Evolutionary conservation across 371 early-diverging fungal species (phyloP).

Genomic region (Nosema granulosis): DNA sequence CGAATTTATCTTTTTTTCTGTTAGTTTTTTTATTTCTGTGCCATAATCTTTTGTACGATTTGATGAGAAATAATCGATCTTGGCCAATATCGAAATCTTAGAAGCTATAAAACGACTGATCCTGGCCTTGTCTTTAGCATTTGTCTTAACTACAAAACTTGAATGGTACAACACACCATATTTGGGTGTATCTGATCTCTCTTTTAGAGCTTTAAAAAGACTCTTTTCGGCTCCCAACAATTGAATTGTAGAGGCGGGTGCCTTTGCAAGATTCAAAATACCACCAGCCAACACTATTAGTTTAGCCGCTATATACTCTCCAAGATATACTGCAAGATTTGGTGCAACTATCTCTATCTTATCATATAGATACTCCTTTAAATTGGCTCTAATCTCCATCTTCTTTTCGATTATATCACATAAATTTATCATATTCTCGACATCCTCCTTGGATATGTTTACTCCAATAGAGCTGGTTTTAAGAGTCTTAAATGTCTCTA

Average conservation of each 20-base stretch:
- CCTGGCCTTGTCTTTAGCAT: slow-evolving; percentile 90
- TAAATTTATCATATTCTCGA: slow-evolving; percentile 20
- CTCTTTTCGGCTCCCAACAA: slow-evolving; percentile 98
- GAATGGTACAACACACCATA: slow-evolving; percentile 94
- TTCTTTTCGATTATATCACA: slow-evolving; percentile 25
- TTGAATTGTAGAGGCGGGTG: slow-evolving; percentile 92
- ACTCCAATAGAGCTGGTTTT: slow-evolving; percentile 27
- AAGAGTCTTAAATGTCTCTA: not conserved
- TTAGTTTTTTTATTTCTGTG: slow-evolving; percentile 82
- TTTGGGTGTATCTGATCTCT: slow-evolving; percentile 92
- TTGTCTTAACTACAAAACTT: slow-evolving; percentile 84
- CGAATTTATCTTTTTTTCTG: slow-evolving; percentile 85
- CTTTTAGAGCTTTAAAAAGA: slow-evolving; percentile 90
- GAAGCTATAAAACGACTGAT: slow-evolving; percentile 93
- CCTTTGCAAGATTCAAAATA: slow-evolving; percentile 87
- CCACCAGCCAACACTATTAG: slow-evolving; percentile 89
- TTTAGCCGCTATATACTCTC: slow-evolving; percentile 86
- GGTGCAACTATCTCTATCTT: slow-evolving; percentile 94
- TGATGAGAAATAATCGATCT: slow-evolving; percentile 91
- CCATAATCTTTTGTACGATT: slow-evolving; percentile 81
- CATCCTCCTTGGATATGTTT: slow-evolving; percentile 20
- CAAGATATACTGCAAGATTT: slow-evolving; percentile 88
- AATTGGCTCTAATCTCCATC: slow-evolving; percentile 75
- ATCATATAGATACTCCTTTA: slow-evolving; percentile 79
- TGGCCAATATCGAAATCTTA: slow-evolving; percentile 89